Conservation (phyloP, 495 filamentous ascomycete genomes). For the Penicillium desertorum region DNA sequence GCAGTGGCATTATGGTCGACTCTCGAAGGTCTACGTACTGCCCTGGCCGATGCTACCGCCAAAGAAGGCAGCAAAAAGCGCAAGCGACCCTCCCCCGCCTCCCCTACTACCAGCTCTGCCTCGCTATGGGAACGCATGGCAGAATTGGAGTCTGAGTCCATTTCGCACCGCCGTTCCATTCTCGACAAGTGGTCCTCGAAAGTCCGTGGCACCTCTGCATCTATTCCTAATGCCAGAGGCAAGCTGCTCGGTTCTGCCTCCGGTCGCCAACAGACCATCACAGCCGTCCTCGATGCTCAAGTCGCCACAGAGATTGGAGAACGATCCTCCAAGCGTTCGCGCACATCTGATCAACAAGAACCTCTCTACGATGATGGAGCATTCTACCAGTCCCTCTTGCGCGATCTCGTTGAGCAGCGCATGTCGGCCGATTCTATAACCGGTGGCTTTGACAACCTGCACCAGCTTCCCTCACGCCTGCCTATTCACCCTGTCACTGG, state of each 20-base stretch:
- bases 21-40: conserved; percentile 68
- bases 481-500: conserved; percentile 53
- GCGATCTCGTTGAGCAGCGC: conserved; percentile 86
- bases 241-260: conserved; percentile 46
- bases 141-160: conserved; percentile 56
- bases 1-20: conserved; percentile 85
- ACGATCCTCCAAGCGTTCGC: conserved; percentile 60
- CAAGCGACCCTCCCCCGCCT: conserved; percentile 51
- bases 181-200: conserved; percentile 54
- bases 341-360: conserved; percentile 20
- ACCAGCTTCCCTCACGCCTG: conserved; percentile 36
- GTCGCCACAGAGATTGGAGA: conserved; percentile 63
- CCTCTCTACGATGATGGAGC: conserved; percentile 85
- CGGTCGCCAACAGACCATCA: conserved; percentile 58
- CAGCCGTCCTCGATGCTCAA: conserved; percentile 71
- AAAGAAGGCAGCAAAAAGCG: conserved; percentile 56
- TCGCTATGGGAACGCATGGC: conserved; percentile 75
- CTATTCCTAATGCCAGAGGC: conserved; percentile 40
- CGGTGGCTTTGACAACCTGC: conserved; percentile 44
- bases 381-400: conserved; percentile 89
- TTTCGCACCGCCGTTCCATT: conserved; percentile 42
- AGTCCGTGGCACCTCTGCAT: conserved; percentile 46
- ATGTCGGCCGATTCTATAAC: conserved; percentile 52
- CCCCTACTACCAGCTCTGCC: conserved; percentile 47
- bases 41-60: conserved; percentile 52